Evolutionary conservation across 495 filamentous ascomycete genomes (phyloP), one percentile per base, ranked within the genome.

Genomic region (Xylaria cubensis): DNA sequence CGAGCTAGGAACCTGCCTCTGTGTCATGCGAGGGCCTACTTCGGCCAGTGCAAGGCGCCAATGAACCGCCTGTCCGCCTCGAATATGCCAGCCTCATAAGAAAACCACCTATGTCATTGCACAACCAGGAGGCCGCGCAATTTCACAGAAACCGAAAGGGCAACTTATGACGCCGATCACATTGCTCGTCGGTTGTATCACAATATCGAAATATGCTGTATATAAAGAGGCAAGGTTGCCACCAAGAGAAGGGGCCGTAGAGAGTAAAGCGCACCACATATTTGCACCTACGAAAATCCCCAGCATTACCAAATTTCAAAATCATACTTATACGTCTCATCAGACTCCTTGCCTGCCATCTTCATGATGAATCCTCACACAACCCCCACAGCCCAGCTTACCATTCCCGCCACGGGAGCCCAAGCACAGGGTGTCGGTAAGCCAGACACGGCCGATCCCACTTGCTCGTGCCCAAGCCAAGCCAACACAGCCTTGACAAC

Each of bases 111-210:
- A 65, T 71, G 69, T 71, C 61, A 71, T 71, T 71, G 62, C 61
- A 71, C 69, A 39, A 71, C 69, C 50, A 8, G 39, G 19, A 56
- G 51, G 69, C 61, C 69, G 44, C 69, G 69, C 55, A 71, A 71
- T 71, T 34, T 34, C 17, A 48, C 48, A 9, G 21, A n/a, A 24
- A 44, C 19, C 5, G 39, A 7, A 26, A 58, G 4, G 32, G 21
- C 44, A 24, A 29, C 24, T 7, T 42, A 15, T 53, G 4, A 24
- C 13, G n/a, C 34, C 24, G 46, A 50, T 61, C 44, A 41, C 39
- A n/a, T 13, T 10, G 41, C 41, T 41, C 32, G 42, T 26, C 36
- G 41, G 39, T 39, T 4, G 68, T 64, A 21, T 62, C n/a, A 70
- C 58, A 17, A 44, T n/a, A 29, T 39, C 32, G 26, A 39, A 21